Evolutionary conservation across 495 filamentous ascomycete species (phyloP).

Genomic region (Xylaria palmicola): DNA sequence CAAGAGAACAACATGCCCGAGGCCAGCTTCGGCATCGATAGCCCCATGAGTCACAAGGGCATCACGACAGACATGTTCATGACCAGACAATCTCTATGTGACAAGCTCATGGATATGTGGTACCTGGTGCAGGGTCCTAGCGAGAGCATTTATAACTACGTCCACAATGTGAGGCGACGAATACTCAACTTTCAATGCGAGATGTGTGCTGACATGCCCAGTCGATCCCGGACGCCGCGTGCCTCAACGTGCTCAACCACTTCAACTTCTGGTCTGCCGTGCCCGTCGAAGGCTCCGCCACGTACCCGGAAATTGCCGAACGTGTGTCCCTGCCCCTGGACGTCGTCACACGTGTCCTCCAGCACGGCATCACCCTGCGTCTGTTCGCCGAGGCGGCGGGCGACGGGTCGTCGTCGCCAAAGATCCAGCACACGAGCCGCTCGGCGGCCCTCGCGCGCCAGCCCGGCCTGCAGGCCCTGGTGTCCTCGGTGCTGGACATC

Average conservation of each 20-base stretch:
- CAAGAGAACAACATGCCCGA: conserved; percentile 27
- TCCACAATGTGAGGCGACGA: conserved; percentile 24
- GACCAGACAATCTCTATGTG: conserved; percentile 21
- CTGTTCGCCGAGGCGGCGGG: conserved; percentile 49
- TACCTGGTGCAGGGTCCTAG: conserved; percentile 29
- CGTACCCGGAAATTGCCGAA: conserved; percentile 34
- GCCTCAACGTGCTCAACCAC: conserved; percentile 30
- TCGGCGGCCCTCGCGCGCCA: conserved; percentile 29
- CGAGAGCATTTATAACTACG: conserved; percentile 32
- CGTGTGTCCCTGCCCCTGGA: conserved; percentile 25
- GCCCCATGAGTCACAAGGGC: conserved; percentile 23
- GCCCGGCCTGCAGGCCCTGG: conserved; percentile 51
- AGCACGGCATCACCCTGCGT: conserved; percentile 43
- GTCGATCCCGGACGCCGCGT: conserved; percentile 26
- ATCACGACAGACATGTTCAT: conserved; percentile 26
- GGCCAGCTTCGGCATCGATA: conserved; percentile 26
- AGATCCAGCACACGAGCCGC: conserved; percentile 31
- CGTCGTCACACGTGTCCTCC: conserved; percentile 40
- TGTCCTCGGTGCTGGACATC: conserved; percentile 70
- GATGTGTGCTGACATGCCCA: neutral
- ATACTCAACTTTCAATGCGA: neutral
- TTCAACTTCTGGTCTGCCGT: conserved; percentile 35
- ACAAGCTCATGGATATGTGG: conserved; percentile 28
- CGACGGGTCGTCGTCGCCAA: conserved; percentile 19
- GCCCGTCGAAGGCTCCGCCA: conserved; percentile 34